These are phyloP conservation scores for Starmerella sirachaensis DNA, from an alignment of 805 yeast species.

Conservation along the genomic window DNA sequence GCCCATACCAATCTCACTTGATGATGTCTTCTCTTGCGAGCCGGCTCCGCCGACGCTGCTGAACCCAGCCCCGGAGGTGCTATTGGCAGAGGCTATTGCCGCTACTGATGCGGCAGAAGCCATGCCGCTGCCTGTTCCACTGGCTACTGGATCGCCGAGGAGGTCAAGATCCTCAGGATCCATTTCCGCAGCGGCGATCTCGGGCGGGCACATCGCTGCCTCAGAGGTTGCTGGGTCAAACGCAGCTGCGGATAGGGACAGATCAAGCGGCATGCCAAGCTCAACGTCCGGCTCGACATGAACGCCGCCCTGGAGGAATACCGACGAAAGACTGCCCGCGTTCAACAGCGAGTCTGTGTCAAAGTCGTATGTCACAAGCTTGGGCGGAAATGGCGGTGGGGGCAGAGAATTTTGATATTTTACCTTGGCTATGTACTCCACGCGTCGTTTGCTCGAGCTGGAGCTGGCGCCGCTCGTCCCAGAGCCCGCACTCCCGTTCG, in stretches of 20 bases:
- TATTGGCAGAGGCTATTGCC: neutral
- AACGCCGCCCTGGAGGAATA: slow-evolving; percentile 16
- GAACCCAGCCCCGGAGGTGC: neutral
- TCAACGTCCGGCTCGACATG: slow-evolving; percentile 47
- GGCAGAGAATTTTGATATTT: slow-evolving; percentile 81
- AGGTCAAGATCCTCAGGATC: slow-evolving; percentile 70
- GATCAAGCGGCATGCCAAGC: slow-evolving; percentile 67
- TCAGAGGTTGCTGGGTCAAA: slow-evolving; percentile 44
- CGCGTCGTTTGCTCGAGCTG: slow-evolving; percentile 4
- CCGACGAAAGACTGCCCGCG: slow-evolving; percentile 49
- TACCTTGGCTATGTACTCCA: slow-evolving; percentile 48
- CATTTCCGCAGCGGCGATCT: slow-evolving; percentile 36
- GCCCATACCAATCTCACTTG: slow-evolving; percentile 19
- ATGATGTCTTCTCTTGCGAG: slow-evolving; percentile 1
- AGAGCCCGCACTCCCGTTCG: too few species aligned
- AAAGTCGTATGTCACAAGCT: slow-evolving; percentile 47
- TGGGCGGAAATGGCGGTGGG: slow-evolving; percentile 88
- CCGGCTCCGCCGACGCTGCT: slow-evolving; percentile 4
- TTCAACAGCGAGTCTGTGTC: slow-evolving; percentile 38
- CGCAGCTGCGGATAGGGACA: slow-evolving; percentile 52
- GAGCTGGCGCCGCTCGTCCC: neutral
- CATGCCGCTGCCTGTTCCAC: slow-evolving; percentile 15
- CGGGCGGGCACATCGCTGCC: slow-evolving; percentile 27
- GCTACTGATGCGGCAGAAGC: slow-evolving; percentile 3
- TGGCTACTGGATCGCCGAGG: slow-evolving; percentile 64